Evolutionary conservation across 1,284 basidiomycete genomes (phyloP).

Genomic region (Trametes hirsuta): DNA sequence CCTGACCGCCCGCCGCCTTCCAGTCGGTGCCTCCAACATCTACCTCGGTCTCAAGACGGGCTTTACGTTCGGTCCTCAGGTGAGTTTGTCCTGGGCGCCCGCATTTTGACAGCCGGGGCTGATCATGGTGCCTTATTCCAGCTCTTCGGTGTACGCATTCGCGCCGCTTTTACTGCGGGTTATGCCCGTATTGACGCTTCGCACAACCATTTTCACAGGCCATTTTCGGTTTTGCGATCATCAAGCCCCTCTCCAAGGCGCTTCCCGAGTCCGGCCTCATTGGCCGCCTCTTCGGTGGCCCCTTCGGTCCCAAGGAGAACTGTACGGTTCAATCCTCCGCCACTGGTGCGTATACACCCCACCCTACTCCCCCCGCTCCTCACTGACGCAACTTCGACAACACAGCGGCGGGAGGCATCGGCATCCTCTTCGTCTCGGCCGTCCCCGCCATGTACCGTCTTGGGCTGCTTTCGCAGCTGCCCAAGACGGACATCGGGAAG

Average conservation of each 20-base stretch:
- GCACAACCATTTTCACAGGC: conserved; percentile 35
- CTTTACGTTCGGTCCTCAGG: conserved; percentile 65
- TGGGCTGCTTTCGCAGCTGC: conserved; percentile 48
- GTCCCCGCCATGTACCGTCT: conserved; percentile 72
- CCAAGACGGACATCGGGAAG: conserved; percentile 53
- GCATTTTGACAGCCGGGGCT: neutral
- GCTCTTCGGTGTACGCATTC: conserved; percentile 50
- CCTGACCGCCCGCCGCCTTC: conserved; percentile 2
- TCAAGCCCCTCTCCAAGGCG: conserved; percentile 59
- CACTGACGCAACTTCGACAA: neutral
- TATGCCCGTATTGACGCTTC: neutral
- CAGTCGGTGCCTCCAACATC: conserved; percentile 38
- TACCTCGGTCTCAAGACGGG: conserved; percentile 75
- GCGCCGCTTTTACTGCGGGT: conserved; percentile 28
- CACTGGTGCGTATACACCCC: conserved; percentile 39
- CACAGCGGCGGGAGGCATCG: conserved; percentile 55
- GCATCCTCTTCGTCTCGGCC: conserved; percentile 66
- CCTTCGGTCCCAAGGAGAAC: conserved; percentile 73
- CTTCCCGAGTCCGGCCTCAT: conserved; percentile 50
- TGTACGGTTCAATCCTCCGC: conserved; percentile 61
- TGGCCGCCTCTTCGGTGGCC: conserved; percentile 54
- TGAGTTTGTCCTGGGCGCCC: neutral
- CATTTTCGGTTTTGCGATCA: conserved; percentile 68
- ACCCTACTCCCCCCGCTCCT: too few species aligned
- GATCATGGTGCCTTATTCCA: conserved; percentile 1